Evolutionary conservation across 2,329 filamentous ascomycete genomes (phyloP), one percentile per base, ranked within the genome.

Genomic region (Paraconiothyrium brasiliense): DNA sequence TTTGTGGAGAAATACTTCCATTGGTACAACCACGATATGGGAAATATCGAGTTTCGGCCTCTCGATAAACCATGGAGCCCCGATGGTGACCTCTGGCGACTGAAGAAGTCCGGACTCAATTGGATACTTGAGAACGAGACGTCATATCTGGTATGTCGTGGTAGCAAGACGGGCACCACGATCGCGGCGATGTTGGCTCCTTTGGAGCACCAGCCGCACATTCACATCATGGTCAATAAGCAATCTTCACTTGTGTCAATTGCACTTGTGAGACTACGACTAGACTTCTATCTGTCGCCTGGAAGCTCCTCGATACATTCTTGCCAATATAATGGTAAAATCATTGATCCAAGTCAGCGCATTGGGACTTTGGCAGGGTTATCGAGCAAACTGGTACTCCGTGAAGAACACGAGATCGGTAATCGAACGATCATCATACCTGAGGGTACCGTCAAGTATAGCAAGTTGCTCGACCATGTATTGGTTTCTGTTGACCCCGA

Each of bases 361-460:
- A 64, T 75, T 10, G 70, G 67, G 1, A 68, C 73, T 32, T 54
- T 77, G 2, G 41, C 66, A 24, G 74, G 75, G 1, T 48, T 78
- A 3, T 30, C n/a, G 3, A 74, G 59, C 46, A 73, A 70, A 22
- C 58, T 76, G 16, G 63, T 72, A 7, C 39, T 62, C 59, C 75
- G 52, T 35, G 62, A 11, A 11, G 63, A 13, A 27, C n/a, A 48
- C 7, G 62, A 48, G 10, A 46, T 52, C 35, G 39, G 60, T 1
- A 59, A 73, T 2, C 80, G 82, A 2, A 78, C 65, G 0, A 79
- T 86, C 0, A 58, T 63, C 0, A 80, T 85, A 9, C 57, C 68
- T 0, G 63, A 74, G 14, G 59, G 64, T 10, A 14, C 43, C 0
- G 39, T 74, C 20, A 16, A 3, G 1, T 69, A 67, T 47, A 4